Evolutionary conservation across 768 basidiomycete species (phyloP).

Genomic region (Suillus brevipes): DNA sequence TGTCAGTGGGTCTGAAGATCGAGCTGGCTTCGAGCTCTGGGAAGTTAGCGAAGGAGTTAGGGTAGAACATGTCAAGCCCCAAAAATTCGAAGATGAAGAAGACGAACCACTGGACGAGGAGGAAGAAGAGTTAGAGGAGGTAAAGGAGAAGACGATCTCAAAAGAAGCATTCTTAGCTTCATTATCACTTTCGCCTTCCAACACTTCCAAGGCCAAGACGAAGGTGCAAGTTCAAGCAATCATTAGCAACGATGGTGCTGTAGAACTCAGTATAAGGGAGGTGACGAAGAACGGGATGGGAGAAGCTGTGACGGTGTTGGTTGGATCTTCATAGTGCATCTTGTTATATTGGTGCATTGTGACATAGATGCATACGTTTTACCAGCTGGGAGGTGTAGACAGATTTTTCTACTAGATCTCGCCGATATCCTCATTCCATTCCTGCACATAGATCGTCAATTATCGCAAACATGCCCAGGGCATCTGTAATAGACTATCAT

Average conservation of each 20-base stretch:
- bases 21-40: slow-evolving; percentile 72
- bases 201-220: slow-evolving; percentile 48
- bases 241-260: slow-evolving; percentile 32
- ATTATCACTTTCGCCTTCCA: slow-evolving; percentile 35
- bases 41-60: slow-evolving; percentile 70
- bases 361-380: not conserved
- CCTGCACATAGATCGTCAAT: slow-evolving; percentile 30
- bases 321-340: slow-evolving; percentile 23
- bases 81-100: slow-evolving; percentile 45
- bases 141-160: slow-evolving; percentile 59
- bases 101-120: slow-evolving; percentile 51
- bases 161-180: slow-evolving; percentile 52
- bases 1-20: slow-evolving; percentile 36
- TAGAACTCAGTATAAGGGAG: slow-evolving; percentile 43
- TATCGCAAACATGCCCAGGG: not conserved
- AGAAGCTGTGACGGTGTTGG: slow-evolving; percentile 31
- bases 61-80: slow-evolving; percentile 55
- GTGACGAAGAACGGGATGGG: slow-evolving; percentile 34
- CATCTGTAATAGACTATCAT: slow-evolving; percentile 11
- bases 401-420: slow-evolving; percentile 24
- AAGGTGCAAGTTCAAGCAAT: slow-evolving; percentile 48
- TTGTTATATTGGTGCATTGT: not conserved
- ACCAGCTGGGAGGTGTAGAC: slow-evolving; percentile 3
- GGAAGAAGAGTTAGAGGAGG: slow-evolving; percentile 63
- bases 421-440: slow-evolving; percentile 67